Base-by-base conservation (phyloP, 1,284 basidiomycete species). In the Veloporphyrellus conicus region DNA sequence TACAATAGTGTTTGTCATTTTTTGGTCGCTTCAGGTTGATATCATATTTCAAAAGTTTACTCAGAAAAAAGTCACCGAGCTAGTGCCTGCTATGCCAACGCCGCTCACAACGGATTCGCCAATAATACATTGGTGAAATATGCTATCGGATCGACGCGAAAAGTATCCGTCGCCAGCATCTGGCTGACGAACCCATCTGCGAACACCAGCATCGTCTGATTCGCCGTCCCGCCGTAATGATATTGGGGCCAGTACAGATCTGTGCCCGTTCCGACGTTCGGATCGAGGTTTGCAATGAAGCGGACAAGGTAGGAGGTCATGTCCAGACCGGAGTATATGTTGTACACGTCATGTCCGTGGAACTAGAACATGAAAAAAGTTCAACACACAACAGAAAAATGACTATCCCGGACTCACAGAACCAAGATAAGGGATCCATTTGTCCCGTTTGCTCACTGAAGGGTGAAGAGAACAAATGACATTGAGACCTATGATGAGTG, bases 231-330 rank as follows among this genome's bases (percentile, higher is more conserved):
- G 2, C 33, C 18, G 11, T 34, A 34, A 6, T 41, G 66, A 48
- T 79, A 82, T 29, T 69, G 62, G 0, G 81, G 79, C 81, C 80
- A 82, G 6, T 60, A 55, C 37, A 70, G 58, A 9, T 63, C 62
- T 0, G 54, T 55, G 15, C 52, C 54, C 0, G 58, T 58, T n/a
- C 54, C 58, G 1, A 70, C 67, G 43, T 80, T 81, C 4, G 78
- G 78, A 46, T 79, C 66, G 32, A 78, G 68, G 12, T 63, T 71
- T 34, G 57, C 56, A 6, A 66, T 67, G 46, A 78, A 78, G 23
- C 61, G 68, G 49, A 74, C 71, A 38, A 70, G 67, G 53, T 70
- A 73, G 43, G 72, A 67, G 6, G 60, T 58, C 58, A 74, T 60
- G 22, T 72, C 74, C 20, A 63, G 63, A 14, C 64, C 67, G 4